Percentiles rank a stretch among this genome's conserved stretches.
Conservation (phyloP, 768 basidiomycete species). For the Leucocoprinus birnbaumii region DNA sequence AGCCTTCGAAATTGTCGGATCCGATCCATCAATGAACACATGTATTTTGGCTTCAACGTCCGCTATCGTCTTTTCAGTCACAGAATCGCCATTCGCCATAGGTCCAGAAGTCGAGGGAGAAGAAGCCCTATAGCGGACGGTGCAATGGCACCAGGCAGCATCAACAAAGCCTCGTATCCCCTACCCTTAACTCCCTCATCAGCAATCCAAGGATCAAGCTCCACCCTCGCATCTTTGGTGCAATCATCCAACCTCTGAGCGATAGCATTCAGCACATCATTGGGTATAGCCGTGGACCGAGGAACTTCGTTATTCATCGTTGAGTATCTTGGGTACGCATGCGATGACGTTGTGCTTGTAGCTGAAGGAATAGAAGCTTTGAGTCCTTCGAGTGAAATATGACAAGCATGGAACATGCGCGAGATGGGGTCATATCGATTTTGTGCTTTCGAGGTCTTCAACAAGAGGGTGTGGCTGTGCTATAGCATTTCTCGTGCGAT, state of each 20-base stretch:
- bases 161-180: slow-evolving; percentile 69
- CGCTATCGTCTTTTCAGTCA: slow-evolving; percentile 17
- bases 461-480: slow-evolving; percentile 36
- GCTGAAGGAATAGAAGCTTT: slow-evolving; percentile 30
- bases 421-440: slow-evolving; percentile 62
- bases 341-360: slow-evolving; percentile 6
- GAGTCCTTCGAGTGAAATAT: slow-evolving; percentile 60
- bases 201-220: slow-evolving; percentile 74
- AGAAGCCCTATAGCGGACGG: slow-evolving; percentile 2
- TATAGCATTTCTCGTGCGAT: background rate
- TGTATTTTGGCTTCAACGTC: slow-evolving; percentile 50
- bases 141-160: slow-evolving; percentile 48
- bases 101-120: background rate
- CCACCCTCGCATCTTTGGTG: slow-evolving; percentile 77
- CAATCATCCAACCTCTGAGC: slow-evolving; percentile 68
- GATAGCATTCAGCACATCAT: slow-evolving; percentile 44
- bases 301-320: background rate
- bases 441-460: slow-evolving; percentile 38
- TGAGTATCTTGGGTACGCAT: background rate
- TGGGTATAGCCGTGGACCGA: slow-evolving; percentile 14
- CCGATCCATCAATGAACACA: slow-evolving; percentile 54
- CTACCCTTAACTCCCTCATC: slow-evolving; percentile 65
- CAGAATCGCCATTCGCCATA: slow-evolving; percentile 7
- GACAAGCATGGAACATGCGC: slow-evolving; percentile 65
- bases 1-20: slow-evolving; percentile 44